phyloP scores from a whole-genome alignment of 2,329 filamentous ascomycete species.

The Aspergillus sp. region DNA sequence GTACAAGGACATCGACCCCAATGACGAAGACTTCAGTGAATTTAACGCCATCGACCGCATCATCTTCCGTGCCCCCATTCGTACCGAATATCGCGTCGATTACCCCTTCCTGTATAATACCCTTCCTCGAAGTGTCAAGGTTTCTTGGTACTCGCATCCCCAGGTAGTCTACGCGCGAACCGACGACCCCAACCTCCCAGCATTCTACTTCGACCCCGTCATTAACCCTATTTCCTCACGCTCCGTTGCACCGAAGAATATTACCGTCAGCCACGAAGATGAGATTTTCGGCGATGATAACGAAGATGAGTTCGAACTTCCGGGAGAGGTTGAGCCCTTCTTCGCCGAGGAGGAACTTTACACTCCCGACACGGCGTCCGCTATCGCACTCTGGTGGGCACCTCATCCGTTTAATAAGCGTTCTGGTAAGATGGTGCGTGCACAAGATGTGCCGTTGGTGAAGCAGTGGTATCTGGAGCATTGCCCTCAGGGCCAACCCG shows the following conservation, averaged over 20 bases:
- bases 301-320: constrained; percentile 80
- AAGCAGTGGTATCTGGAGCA: constrained; percentile 99
- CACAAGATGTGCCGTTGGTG: constrained; percentile 91
- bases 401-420: constrained; percentile 92
- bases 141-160: constrained; percentile 89
- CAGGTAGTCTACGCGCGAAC: constrained; percentile 85
- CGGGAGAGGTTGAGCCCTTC: constrained; percentile 75
- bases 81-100: constrained; percentile 91
- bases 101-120: constrained; percentile 97
- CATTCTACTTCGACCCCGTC: constrained; percentile 95
- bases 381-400: constrained; percentile 96
- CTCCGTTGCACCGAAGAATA: constrained; percentile 86
- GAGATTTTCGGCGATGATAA: constrained; percentile 85
- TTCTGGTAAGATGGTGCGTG: constrained; percentile 91
- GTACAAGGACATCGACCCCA: constrained; percentile 98
- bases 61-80: constrained; percentile 91
- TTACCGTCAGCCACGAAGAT: constrained; percentile 88
- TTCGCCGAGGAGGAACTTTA: constrained; percentile 82
- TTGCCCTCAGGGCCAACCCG: constrained; percentile 79
- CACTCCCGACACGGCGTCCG: constrained; percentile 80
- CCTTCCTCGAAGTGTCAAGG: constrained; percentile 82
- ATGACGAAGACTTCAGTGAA: constrained; percentile 98
- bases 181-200: constrained; percentile 81
- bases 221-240: constrained; percentile 97
- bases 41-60: constrained; percentile 99